Conservation (phyloP, 495 filamentous ascomycete genomes). For the Mycothermus thermophilus region DNA sequence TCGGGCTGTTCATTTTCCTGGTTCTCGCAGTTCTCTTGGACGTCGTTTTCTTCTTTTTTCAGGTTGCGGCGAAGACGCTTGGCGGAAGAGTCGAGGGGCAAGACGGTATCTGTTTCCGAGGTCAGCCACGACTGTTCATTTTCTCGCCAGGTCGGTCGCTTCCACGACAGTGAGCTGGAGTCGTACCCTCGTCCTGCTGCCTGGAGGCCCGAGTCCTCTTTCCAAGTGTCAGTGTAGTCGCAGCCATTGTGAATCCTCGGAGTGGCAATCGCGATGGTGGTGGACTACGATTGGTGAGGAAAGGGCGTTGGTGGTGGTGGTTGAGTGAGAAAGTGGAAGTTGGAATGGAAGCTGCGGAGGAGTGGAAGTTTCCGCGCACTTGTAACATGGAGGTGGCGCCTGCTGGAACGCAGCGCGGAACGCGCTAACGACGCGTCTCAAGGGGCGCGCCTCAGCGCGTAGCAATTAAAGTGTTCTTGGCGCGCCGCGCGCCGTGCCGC, state of each 20-base stretch:
- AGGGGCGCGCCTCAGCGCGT: slow-evolving; percentile 10
- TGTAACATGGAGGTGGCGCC: slow-evolving; percentile 7
- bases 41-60: slow-evolving; percentile 2
- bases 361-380: slow-evolving; percentile 7
- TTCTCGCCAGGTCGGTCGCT: slow-evolving; percentile 12
- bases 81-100: slow-evolving; percentile 30
- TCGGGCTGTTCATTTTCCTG: slow-evolving; percentile 16
- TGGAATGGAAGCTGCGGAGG: not conserved
- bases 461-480: slow-evolving; percentile 15
- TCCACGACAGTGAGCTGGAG: slow-evolving; percentile 29
- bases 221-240: too few species aligned
- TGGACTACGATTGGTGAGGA: too few species aligned
- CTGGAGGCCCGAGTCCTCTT: slow-evolving; percentile 53
- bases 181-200: slow-evolving; percentile 21
- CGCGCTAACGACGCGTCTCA: slow-evolving; percentile 16
- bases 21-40: slow-evolving; percentile 35
- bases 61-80: slow-evolving; percentile 47
- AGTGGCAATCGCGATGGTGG: too few species aligned
- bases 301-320: slow-evolving; percentile 12
- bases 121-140: slow-evolving; percentile 21
- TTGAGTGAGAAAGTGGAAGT: slow-evolving; percentile 7
- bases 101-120: too few species aligned
- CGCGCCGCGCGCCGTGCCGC: too few species aligned
- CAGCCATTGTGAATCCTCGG: slow-evolving; percentile 43
- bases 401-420: slow-evolving; percentile 6